phyloP scores from a whole-genome alignment of 2,329 filamentous ascomycete genomes.

The Diplodia sapinea region DNA sequence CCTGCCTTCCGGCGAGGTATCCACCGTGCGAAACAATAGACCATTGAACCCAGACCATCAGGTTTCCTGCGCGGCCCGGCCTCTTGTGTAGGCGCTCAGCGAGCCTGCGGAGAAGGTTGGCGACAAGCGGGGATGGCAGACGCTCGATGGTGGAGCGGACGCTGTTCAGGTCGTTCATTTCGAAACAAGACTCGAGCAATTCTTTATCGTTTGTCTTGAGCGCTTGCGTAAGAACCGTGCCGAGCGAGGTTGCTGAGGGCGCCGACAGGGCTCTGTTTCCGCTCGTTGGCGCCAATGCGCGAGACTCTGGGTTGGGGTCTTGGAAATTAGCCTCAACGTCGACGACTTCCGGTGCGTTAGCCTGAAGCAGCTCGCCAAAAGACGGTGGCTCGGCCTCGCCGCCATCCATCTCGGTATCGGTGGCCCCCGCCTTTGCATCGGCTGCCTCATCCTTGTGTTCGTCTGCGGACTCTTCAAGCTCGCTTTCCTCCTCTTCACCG shows the following conservation, averaged over 20 bases:
- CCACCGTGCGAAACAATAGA: conserved; percentile 90
- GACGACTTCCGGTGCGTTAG: conserved; percentile 71
- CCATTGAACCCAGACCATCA: conserved; percentile 97
- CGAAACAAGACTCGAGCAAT: conserved; percentile 90
- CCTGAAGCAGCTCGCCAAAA: conserved; percentile 84
- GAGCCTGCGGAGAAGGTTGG: conserved; percentile 78
- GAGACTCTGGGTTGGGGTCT: conserved; percentile 52
- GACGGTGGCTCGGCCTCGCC: conserved; percentile 62
- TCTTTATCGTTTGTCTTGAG: conserved; percentile 89
- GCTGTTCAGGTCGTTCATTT: conserved; percentile 74
- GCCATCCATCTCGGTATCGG: conserved; percentile 33
- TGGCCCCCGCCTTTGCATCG: conserved; percentile 31
- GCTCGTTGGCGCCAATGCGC: conserved; percentile 52
- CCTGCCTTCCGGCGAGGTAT: conserved; percentile 84
- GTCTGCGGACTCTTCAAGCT: conserved; percentile 32
- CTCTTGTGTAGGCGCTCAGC: conserved; percentile 85
- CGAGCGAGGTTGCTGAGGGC: conserved; percentile 79
- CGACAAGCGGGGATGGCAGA: conserved; percentile 83
- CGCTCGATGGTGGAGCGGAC: conserved; percentile 90
- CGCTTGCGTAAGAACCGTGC: conserved; percentile 91
- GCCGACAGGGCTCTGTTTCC: conserved; percentile 59
- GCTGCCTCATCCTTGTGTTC: conserved; percentile 33
- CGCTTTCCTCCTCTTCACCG: conserved; percentile 46
- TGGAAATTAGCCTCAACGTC: conserved; percentile 70
- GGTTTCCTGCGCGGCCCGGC: conserved; percentile 84